These are phyloP conservation scores for Oryza brachyantha DNA, from an alignment of 176 grass and related monocot genomes.

Conservation along the genomic window DNA sequence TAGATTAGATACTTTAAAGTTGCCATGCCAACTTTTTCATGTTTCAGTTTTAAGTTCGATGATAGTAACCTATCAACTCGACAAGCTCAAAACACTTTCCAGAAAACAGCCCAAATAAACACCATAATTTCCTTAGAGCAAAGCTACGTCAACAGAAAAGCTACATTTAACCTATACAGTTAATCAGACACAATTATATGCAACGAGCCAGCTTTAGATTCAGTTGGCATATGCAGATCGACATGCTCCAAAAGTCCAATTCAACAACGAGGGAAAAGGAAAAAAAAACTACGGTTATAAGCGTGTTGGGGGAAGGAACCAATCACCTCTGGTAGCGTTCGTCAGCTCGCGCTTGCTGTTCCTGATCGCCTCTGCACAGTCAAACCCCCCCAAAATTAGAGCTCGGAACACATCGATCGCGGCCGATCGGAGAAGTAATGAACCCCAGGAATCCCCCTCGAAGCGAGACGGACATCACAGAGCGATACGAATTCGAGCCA, in stretches of 20 bases:
- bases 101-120: constrained; percentile 13
- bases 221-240: background rate
- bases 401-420: background rate
- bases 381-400: constrained; percentile 34
- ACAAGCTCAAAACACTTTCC: background rate
- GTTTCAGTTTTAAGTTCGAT: background rate
- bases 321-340: constrained; percentile 77
- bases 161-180: background rate
- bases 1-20: background rate
- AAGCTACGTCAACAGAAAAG: background rate
- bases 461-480: background rate
- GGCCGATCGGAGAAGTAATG: background rate
- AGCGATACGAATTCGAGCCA: constrained; percentile 1
- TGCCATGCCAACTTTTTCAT: background rate
- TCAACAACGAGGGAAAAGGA: background rate
- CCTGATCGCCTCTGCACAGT: constrained; percentile 74
- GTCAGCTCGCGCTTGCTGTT: constrained; percentile 87
- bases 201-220: background rate
- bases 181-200: constrained; percentile 1
- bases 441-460: background rate
- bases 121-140: background rate
- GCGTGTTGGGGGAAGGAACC: background rate
- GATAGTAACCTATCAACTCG: background rate
- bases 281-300: background rate
- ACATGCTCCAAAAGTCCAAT: background rate